Conservation (phyloP, 139 green algal genomes). For the Diplosphaera chodatii region DNA sequence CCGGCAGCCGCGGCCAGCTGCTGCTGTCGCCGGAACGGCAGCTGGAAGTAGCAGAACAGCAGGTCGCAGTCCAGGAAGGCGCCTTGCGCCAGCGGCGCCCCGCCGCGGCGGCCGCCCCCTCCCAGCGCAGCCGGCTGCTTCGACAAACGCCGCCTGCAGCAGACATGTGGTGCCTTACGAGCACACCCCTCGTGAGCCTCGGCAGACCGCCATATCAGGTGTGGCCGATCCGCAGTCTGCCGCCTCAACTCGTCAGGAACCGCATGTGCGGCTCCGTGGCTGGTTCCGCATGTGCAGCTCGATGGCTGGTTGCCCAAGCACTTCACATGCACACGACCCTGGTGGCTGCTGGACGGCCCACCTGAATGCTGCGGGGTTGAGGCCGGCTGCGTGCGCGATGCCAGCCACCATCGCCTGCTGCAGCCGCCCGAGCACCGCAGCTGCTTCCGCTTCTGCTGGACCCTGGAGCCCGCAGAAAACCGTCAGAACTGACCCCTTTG, state of each 20-base stretch:
- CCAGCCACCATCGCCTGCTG: slow-evolving; percentile 37
- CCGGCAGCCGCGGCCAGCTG: slow-evolving; percentile 14
- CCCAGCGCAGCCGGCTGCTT: slow-evolving; percentile 17
- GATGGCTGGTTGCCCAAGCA: background rate
- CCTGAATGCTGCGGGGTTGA: slow-evolving; percentile 72
- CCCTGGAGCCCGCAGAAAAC: too few relatives aligned
- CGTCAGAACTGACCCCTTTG: too few relatives aligned
- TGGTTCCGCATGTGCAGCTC: background rate
- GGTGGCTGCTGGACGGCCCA: background rate
- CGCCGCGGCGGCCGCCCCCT: slow-evolving; percentile 15
- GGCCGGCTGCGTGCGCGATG: slow-evolving; percentile 49
- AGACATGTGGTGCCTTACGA: background rate
- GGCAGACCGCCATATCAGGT: background rate
- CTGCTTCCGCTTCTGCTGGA: slow-evolving; percentile 5
- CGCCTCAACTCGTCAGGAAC: too few relatives aligned
- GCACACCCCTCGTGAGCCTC: too few relatives aligned
- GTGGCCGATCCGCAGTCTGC: too few relatives aligned
- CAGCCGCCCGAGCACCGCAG: slow-evolving; percentile 26
- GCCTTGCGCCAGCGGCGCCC: slow-evolving; percentile 3
- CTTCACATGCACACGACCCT: background rate
- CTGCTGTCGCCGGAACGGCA: slow-evolving; percentile 28
- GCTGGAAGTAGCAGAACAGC: slow-evolving; percentile 29
- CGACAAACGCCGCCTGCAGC: slow-evolving; percentile 28
- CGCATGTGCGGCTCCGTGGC: too few relatives aligned
- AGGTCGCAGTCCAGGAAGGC: slow-evolving; percentile 57